Conservation (phyloP, 495 filamentous ascomycete genomes). For the Podospora sp. region DNA sequence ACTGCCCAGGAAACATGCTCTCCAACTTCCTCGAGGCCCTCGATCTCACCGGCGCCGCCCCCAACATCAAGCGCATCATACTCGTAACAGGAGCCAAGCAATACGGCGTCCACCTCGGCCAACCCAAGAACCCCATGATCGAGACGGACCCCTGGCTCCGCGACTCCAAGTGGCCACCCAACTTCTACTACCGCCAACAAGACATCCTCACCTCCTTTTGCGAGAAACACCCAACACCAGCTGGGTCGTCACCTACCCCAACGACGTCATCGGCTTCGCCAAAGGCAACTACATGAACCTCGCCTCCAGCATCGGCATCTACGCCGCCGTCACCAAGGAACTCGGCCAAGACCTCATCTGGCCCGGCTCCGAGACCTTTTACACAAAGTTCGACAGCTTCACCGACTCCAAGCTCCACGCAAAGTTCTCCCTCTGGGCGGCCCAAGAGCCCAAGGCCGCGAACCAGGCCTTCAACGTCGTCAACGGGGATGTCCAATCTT, state of each 20-base stretch:
- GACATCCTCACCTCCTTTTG: conserved; percentile 41
- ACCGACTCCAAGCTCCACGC: conserved; percentile 55
- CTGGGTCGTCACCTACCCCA: conserved; percentile 56
- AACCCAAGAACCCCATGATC: conserved; percentile 51
- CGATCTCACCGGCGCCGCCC: conserved; percentile 44
- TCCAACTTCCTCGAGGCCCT: conserved; percentile 55
- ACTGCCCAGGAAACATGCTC: conserved; percentile 40
- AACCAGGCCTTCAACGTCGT: conserved; percentile 61
- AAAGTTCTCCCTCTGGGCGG: conserved; percentile 57
- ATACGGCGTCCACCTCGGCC: conserved; percentile 60
- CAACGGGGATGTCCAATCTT: conserved; percentile 58
- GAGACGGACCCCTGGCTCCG: conserved; percentile 45
- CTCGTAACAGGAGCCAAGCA: conserved; percentile 59
- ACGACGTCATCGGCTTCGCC: conserved; percentile 55
- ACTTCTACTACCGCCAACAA: conserved; percentile 55
- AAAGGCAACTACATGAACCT: conserved; percentile 62
- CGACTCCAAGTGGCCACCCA: conserved; percentile 39
- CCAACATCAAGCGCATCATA: conserved; percentile 52
- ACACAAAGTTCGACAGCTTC: conserved; percentile 55
- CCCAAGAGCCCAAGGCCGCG: conserved; percentile 41
- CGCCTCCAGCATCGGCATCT: conserved; percentile 51
- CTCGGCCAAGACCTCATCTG: conserved; percentile 50
- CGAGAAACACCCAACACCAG: conserved; percentile 39
- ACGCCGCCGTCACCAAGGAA: conserved; percentile 53
- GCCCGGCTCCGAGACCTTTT: conserved; percentile 52